Percentiles rank a stretch among this genome's conserved stretches.
phyloP scores from a whole-genome alignment of 2,329 filamentous ascomycete genomes.

The Rasamsonia emersonii region DNA sequence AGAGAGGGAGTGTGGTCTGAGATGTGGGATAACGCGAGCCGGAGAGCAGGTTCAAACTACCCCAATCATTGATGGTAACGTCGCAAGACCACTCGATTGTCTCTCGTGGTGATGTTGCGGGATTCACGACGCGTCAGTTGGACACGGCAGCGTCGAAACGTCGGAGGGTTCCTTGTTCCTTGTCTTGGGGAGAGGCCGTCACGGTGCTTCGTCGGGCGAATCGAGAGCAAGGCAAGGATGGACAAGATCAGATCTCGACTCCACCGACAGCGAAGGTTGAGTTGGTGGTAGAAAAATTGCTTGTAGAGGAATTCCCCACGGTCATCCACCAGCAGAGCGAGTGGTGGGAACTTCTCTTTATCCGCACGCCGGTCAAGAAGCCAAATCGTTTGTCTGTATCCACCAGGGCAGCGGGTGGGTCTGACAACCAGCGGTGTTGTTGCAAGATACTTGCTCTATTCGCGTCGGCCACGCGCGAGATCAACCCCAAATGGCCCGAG shows the following conservation, averaged over 20 bases:
- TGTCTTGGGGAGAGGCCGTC: not conserved
- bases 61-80: conserved; percentile 30
- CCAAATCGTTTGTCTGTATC: conserved; percentile 28
- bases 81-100: too few relatives aligned
- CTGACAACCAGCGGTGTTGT: conserved; percentile 26
- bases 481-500: not conserved
- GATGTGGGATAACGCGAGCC: too few relatives aligned
- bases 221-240: conserved; percentile 11
- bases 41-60: conserved; percentile 21
- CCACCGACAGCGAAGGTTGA: conserved; percentile 22
- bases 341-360: conserved; percentile 32
- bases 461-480: conserved; percentile 22
- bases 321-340: conserved; percentile 29
- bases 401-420: conserved; percentile 32
- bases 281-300: conserved; percentile 21
- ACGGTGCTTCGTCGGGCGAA: conserved; percentile 6
- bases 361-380: conserved; percentile 33
- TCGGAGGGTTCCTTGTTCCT: not conserved
- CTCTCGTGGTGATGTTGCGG: not conserved
- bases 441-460: conserved; percentile 17
- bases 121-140: not conserved
- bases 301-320: conserved; percentile 31
- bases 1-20: too few relatives aligned
- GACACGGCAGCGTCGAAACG: not conserved
- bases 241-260: conserved; percentile 20